Base-by-base conservation (phyloP, 225 moss, liverwort and hornwort genomes). In the Polytrichum commune region DNA sequence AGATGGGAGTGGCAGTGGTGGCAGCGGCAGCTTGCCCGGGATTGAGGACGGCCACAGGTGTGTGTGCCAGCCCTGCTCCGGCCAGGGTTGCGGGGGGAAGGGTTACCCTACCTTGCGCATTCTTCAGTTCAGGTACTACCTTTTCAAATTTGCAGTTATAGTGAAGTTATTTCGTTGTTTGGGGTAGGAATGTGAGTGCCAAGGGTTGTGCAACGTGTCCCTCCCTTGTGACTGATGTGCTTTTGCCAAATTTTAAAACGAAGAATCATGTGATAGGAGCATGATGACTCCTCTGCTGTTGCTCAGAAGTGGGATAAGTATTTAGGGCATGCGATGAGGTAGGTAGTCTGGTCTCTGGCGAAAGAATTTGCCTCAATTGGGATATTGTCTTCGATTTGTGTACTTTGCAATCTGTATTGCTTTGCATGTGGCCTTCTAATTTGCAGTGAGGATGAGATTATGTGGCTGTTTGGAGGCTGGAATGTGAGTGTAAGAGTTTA, bases 51-150 rank as follows among this genome's bases (percentile, higher is more conserved):
- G 58, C 7, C 58, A 20, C 24, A 58, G 62, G 62, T 18, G 62
- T 26, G 9, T 27, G 24, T 25, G 53, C 54, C 13, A 18, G 27
- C 53, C 54, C 68, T 9, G 25, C 68, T 25, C 5, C 26, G 18
- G 68, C 16, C 27, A 27, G 18, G 0, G 69, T 64, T 55, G 63
- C 64, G 16, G 28, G 38, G 7, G 28, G 26, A 6, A 71, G 69
- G 27, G 75, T 61, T 7, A 25, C 55, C 29, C 19, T 73, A 7
- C 75, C 86, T 24, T 80, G 75, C 65, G 54, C 75, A 68, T 83
- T 86, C 67, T 55, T 74, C 61, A 68, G 77, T 5, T 74, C 86
- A 73, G 83, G 86, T 82, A 56, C 2, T 27, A 19, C 22, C 20
- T 65, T 32, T 25, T 22, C 3, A n/a, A 46, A 5, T 46, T 20